These are phyloP conservation scores for Clausena lansium DNA, from an alignment of 345 rosid species.

Conservation along the genomic window DNA sequence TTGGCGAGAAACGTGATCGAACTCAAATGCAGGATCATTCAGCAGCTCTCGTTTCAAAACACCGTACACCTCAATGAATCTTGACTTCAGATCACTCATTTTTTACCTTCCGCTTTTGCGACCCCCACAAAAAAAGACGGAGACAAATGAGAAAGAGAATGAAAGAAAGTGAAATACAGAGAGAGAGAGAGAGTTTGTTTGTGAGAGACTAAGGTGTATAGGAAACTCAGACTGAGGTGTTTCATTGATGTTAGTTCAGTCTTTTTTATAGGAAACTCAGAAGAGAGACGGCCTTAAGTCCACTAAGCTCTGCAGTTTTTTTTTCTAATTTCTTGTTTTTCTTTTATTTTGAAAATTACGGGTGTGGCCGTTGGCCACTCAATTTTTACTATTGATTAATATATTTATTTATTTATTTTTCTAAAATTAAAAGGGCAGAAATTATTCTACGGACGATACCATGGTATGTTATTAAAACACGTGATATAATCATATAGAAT, in stretches of 20 bases:
- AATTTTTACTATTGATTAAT: no score
- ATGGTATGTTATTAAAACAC: no score
- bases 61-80: slow-evolving; percentile 55
- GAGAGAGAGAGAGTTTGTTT: neutral
- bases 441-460: no score
- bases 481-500: no score
- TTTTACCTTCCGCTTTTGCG: no score
- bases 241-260: neutral
- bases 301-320: neutral
- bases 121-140: no score
- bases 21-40: slow-evolving; percentile 79
- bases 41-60: slow-evolving; percentile 72
- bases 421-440: no score
- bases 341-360: no score
- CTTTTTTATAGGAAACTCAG: neutral
- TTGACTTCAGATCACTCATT: slow-evolving; percentile 56
- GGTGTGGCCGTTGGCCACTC: no score
- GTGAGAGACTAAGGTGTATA: neutral
- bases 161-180: neutral
- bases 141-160: neutral
- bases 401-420: no score
- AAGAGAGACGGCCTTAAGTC: neutral
- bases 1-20: slow-evolving; percentile 65
- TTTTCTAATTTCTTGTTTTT: no score
- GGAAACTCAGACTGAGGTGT: neutral